Conservation (phyloP, 2,329 filamentous ascomycete species). For the Elsinoe batatas region DNA sequence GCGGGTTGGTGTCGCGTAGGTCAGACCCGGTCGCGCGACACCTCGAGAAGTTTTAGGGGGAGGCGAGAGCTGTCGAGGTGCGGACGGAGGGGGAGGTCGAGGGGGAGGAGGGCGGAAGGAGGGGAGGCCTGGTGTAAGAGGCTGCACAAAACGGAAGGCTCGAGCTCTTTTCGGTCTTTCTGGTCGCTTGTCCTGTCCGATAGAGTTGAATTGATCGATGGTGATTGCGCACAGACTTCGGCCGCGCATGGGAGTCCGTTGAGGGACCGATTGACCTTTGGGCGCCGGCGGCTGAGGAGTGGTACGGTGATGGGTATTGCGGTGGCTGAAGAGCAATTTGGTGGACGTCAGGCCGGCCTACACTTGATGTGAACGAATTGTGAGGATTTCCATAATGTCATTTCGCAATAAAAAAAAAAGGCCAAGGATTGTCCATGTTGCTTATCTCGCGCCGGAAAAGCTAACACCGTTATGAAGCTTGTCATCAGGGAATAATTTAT, state of each 20-base stretch:
- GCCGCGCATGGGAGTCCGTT: not conserved
- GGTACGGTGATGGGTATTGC: not conserved
- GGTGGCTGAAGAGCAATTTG: not conserved
- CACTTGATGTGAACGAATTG: not conserved
- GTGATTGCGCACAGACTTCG: slow-evolving; percentile 1
- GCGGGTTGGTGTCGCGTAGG: slow-evolving; percentile 5
- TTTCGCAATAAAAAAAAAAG: not conserved
- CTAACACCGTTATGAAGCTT: slow-evolving; percentile 3
- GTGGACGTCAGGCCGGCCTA: not conserved
- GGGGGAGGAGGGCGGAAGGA: slow-evolving; percentile 2
- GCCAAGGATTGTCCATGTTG: not conserved
- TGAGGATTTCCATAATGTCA: not conserved
- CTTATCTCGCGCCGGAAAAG: slow-evolving; percentile 6
- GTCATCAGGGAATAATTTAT: not conserved
- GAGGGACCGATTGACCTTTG: not conserved
- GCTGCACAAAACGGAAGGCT: slow-evolving; percentile 11
- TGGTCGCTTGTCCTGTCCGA: no score
- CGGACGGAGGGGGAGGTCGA: not conserved
- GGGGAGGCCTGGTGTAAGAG: slow-evolving; percentile 3
- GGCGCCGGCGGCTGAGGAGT: not conserved
- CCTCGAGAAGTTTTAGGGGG: not conserved
- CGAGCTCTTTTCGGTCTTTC: not conserved
- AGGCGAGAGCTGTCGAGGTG: not conserved
- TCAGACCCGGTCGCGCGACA: slow-evolving; percentile 11
- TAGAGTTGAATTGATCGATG: slow-evolving; percentile 11